These are phyloP conservation scores for Halteria grandinella DNA, from an alignment of 73 alveolate species.

Conservation along the genomic window DNA sequence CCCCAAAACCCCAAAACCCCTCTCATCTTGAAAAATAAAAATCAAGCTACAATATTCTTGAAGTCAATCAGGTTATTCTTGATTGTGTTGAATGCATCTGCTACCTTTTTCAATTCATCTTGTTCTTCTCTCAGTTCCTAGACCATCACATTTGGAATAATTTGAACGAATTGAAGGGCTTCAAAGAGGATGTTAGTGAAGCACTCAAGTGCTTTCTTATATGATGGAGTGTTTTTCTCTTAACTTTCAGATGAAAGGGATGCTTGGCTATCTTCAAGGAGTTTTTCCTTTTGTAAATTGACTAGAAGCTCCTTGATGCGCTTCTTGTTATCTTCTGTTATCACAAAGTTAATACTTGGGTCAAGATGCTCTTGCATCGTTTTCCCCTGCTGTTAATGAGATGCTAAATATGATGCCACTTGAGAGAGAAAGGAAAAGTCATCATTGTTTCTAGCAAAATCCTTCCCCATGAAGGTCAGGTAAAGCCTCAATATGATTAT, in stretches of 20 bases:
- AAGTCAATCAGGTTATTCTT: conserved; percentile 48
- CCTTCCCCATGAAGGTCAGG: conserved; percentile 47
- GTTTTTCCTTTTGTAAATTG: conserved; percentile 31
- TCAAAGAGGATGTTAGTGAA: conserved; percentile 49
- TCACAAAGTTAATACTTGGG: conserved; percentile 16
- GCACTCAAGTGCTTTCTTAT: conserved; percentile 22
- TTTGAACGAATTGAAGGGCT: conserved; percentile 39
- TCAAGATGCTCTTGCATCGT: conserved; percentile 19
- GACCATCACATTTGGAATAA: conserved; percentile 46
- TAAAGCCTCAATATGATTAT: conserved; percentile 40
- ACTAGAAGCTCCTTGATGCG: conserved; percentile 37
- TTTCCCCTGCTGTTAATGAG: no score
- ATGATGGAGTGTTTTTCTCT: no score
- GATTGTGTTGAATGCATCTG: conserved; percentile 36
- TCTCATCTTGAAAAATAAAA: no score
- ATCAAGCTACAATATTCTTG: conserved; percentile 51
- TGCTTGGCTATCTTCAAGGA: conserved; percentile 36
- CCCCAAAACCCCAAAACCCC: no score
- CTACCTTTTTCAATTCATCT: conserved; percentile 33
- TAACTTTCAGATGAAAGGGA: no score
- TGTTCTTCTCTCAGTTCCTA: conserved; percentile 31
- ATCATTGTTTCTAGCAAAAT: conserved; percentile 32
- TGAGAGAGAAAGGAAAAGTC: conserved; percentile 17
- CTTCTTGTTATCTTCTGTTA: conserved; percentile 51
- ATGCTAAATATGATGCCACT: no score